Evolutionary conservation across 306 rosid species (phyloP).

Genomic region (Trifolium fragiferum): DNA sequence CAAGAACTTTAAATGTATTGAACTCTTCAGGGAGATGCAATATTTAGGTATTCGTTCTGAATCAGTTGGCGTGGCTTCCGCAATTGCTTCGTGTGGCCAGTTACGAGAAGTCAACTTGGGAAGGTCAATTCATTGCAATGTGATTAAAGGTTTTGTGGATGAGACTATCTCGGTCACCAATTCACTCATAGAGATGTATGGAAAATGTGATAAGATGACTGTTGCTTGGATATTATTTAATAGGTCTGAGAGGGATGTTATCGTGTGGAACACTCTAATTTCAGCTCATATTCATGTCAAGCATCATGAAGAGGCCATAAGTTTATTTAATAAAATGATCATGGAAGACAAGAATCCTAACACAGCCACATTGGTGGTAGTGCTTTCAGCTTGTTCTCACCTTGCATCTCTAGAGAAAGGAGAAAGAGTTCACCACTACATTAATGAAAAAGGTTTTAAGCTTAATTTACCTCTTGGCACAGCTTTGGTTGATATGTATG

Average conservation of each 20-base stretch:
- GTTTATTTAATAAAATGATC: slow-evolving; percentile 61
- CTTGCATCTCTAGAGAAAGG: slow-evolving; percentile 70
- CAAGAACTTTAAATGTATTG: slow-evolving; percentile 48
- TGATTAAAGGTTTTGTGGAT: slow-evolving; percentile 54
- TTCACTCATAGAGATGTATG: slow-evolving; percentile 79
- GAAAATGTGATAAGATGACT: slow-evolving; percentile 58
- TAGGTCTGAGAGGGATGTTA: slow-evolving; percentile 44
- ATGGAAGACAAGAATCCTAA: slow-evolving; percentile 57
- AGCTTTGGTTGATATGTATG: slow-evolving; percentile 81
- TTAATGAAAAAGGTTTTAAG: slow-evolving; percentile 53
- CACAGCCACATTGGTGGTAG: slow-evolving; percentile 55
- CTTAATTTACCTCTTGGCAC: slow-evolving; percentile 66
- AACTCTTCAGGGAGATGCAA: slow-evolving; percentile 65
- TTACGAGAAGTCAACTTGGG: slow-evolving; percentile 55
- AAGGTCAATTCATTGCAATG: slow-evolving; percentile 66
- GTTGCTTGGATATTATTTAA: slow-evolving; percentile 59
- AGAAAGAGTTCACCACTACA: slow-evolving; percentile 53
- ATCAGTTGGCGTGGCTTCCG: slow-evolving; percentile 54
- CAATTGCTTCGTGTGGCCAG: slow-evolving; percentile 63
- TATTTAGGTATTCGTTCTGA: slow-evolving; percentile 51
- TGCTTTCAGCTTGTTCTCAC: slow-evolving; percentile 75
- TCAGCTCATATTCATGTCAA: slow-evolving; percentile 58
- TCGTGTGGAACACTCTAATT: slow-evolving; percentile 79
- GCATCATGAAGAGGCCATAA: slow-evolving; percentile 55
- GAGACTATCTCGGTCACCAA: slow-evolving; percentile 52